Evolutionary conservation across 2,329 filamentous ascomycete genomes (phyloP).

Genomic region (Pyrenochaeta sp.): DNA sequence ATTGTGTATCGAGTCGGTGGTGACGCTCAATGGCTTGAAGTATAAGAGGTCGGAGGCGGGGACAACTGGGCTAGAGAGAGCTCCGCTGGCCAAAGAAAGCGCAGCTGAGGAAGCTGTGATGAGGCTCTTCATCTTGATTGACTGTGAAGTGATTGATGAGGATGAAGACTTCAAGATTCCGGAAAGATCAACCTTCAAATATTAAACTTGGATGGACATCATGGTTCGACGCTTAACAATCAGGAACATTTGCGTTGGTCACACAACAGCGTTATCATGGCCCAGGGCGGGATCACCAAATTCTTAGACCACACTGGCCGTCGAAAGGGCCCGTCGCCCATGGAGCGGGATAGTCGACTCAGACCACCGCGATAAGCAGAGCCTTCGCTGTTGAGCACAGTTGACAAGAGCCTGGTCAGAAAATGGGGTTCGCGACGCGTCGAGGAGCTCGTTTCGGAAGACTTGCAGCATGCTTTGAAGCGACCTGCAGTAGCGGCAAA

Average conservation of each 20-base stretch:
- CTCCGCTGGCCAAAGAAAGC: constrained; percentile 33
- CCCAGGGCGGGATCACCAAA: neutral
- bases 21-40: constrained; percentile 44
- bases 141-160: constrained; percentile 2
- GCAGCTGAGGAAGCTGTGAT: constrained; percentile 33
- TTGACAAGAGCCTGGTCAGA: constrained; percentile 4
- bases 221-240: neutral
- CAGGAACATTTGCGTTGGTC: constrained; percentile 21
- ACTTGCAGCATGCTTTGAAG: constrained; percentile 6
- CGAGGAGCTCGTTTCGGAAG: constrained; percentile 8
- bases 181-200: constrained; percentile 20
- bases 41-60: constrained; percentile 37
- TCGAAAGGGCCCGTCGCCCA: constrained; percentile 11
- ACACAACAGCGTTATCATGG: constrained; percentile 22
- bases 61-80: constrained; percentile 24
- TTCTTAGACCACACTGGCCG: neutral
- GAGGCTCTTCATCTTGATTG: constrained; percentile 35
- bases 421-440: constrained; percentile 13
- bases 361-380: constrained; percentile 25
- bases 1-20: constrained; percentile 56
- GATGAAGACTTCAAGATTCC: constrained; percentile 2
- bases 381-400: constrained; percentile 2
- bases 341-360: constrained; percentile 5
- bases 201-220: constrained; percentile 1
- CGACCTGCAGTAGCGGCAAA: constrained; percentile 30